Evolutionary conservation across 805 yeast species (phyloP).

Genomic region (Saccharomycopsis malanga): DNA sequence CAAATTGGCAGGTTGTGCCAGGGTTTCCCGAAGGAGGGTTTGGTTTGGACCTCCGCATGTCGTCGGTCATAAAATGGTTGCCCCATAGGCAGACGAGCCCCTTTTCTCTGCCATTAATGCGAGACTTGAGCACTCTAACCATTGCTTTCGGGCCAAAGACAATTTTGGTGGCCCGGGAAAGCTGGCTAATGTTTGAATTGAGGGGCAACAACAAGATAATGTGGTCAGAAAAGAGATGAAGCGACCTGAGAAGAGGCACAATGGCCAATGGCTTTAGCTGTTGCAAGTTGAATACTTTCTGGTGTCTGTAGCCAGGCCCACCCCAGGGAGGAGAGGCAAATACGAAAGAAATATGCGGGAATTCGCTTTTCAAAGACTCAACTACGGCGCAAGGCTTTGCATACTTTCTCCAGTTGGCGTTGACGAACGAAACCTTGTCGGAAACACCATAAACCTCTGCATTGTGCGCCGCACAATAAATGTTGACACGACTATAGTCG

Average conservation of each 20-base stretch:
- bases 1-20: too few relatives aligned
- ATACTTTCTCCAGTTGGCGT: conserved; percentile 40
- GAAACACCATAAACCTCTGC: conserved; percentile 53
- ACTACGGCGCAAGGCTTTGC: background rate
- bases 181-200: conserved; percentile 47
- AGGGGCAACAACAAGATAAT: conserved; percentile 60
- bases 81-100: conserved; percentile 64
- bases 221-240: conserved; percentile 37
- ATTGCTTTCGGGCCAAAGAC: conserved; percentile 38
- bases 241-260: conserved; percentile 36
- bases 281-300: conserved; percentile 40
- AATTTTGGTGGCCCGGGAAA: conserved; percentile 39
- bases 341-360: conserved; percentile 39
- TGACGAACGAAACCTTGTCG: conserved; percentile 41
- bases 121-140: conserved; percentile 41
- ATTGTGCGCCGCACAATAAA: conserved; percentile 62
- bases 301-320: conserved; percentile 52
- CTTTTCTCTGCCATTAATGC: conserved; percentile 37
- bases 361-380: conserved; percentile 18
- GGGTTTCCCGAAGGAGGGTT: too few relatives aligned
- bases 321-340: conserved; percentile 92
- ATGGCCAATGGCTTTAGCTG: conserved; percentile 43
- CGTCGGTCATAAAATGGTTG: conserved; percentile 30
- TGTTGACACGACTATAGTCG: conserved; percentile 52
- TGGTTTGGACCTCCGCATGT: too few relatives aligned